Percentiles rank a stretch among this genome's conserved stretches.
phyloP scores from a whole-genome alignment of 2,329 filamentous ascomycete species.

The Colletotrichum sp. region DNA sequence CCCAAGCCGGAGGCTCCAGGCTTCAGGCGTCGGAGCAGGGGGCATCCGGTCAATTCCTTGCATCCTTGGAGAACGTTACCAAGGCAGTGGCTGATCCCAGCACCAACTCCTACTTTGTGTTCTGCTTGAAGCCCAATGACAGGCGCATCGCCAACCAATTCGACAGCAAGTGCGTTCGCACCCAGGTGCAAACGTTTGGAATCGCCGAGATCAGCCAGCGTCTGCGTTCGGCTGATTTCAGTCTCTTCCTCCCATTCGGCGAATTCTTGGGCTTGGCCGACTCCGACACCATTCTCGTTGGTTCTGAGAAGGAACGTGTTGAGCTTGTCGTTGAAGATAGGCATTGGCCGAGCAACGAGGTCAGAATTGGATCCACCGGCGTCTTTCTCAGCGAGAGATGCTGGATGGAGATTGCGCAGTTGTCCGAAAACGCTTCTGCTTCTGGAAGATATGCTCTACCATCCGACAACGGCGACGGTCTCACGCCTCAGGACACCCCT shows the following conservation, averaged over 20 bases:
- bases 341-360: slow-evolving; percentile 91
- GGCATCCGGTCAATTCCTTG: slow-evolving; percentile 89
- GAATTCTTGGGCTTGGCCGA: slow-evolving; percentile 93
- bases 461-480: slow-evolving; percentile 68
- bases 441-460: slow-evolving; percentile 56
- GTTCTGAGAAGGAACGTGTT: slow-evolving; percentile 89
- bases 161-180: slow-evolving; percentile 96
- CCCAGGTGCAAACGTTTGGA: slow-evolving; percentile 92
- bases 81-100: slow-evolving; percentile 82
- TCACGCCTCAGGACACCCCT: slow-evolving; percentile 63
- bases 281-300: slow-evolving; percentile 82
- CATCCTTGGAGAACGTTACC: slow-evolving; percentile 87
- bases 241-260: slow-evolving; percentile 91
- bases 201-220: slow-evolving; percentile 97
- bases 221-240: slow-evolving; percentile 92
- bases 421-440: slow-evolving; percentile 66
- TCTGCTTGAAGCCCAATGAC: slow-evolving; percentile 97
- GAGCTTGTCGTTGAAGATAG: slow-evolving; percentile 92
- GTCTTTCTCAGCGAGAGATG: slow-evolving; percentile 95
- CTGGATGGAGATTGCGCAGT: slow-evolving; percentile 87
- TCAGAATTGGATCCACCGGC: slow-evolving; percentile 87
- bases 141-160: slow-evolving; percentile 97
- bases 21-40: slow-evolving; percentile 62
- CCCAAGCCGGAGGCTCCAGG: slow-evolving; percentile 46
- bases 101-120: slow-evolving; percentile 94